phyloP scores from a whole-genome alignment of 2,329 filamentous ascomycete species.

The Aspergillus spinulosporus region DNA sequence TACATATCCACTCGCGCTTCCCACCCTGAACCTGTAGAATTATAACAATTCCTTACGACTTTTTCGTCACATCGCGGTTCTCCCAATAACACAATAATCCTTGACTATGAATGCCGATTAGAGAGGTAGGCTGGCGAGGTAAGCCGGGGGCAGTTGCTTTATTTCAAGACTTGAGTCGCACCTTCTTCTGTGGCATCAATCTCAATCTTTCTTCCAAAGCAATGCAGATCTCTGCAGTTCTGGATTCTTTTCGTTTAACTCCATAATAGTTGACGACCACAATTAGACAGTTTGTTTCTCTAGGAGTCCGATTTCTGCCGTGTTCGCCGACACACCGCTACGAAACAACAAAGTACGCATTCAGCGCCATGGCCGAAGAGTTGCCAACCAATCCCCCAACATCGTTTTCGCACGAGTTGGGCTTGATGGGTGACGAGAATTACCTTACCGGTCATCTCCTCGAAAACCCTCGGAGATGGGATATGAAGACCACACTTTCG shows the following conservation, averaged over 20 bases:
- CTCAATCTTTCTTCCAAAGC: neutral
- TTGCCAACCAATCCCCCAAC: neutral
- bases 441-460: neutral
- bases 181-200: conserved; percentile 9
- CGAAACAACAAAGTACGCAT: neutral
- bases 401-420: neutral
- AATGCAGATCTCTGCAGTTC: neutral
- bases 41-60: conserved; percentile 36
- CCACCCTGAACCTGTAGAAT: conserved; percentile 42
- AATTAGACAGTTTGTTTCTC: neutral
- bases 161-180: neutral
- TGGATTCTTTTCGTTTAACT: neutral
- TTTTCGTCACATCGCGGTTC: conserved; percentile 4
- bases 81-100: neutral
- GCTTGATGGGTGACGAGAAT: neutral
- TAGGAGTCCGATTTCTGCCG: neutral
- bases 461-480: neutral
- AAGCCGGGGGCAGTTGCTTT: neutral
- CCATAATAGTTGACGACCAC: neutral
- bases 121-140: no score
- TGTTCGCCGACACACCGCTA: neutral
- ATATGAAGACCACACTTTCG: neutral
- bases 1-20: conserved; percentile 42
- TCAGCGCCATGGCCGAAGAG: neutral
- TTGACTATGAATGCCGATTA: neutral